phyloP scores from a whole-genome alignment of 805 yeast genomes.

The Pichia insulana region DNA sequence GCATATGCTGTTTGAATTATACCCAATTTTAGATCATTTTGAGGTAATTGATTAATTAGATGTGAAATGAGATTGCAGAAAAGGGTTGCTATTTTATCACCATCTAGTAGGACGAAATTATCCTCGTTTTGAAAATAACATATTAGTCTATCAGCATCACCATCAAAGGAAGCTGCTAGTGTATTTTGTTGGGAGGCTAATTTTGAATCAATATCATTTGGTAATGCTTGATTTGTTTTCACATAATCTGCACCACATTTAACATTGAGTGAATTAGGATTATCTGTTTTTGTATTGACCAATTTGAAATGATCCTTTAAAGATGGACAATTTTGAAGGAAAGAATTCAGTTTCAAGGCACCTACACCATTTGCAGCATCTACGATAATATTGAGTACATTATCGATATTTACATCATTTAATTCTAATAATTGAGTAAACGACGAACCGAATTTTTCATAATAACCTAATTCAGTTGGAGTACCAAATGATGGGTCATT shows the following conservation, averaged over 20 bases:
- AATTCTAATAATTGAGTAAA: constrained; percentile 36
- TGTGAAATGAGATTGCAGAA: constrained; percentile 57
- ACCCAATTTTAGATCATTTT: constrained; percentile 39
- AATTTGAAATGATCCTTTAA: constrained; percentile 28
- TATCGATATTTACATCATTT: constrained; percentile 14
- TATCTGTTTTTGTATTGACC: constrained; percentile 46
- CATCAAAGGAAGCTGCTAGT: constrained; percentile 82
- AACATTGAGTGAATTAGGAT: constrained; percentile 56
- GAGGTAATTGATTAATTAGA: constrained; percentile 35
- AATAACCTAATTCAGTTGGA: constrained; percentile 62
- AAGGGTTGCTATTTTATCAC: constrained; percentile 86
- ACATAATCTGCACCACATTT: constrained; percentile 95
- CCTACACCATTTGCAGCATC: constrained; percentile 99
- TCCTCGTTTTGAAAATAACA: constrained; percentile 49
- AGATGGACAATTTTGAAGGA: constrained; percentile 23
- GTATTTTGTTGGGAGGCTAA: constrained; percentile 25
- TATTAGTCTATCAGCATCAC: constrained; percentile 94
- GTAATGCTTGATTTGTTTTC: constrained; percentile 77
- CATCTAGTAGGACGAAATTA: constrained; percentile 63
- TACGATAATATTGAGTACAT: constrained; percentile 39
- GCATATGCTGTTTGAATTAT: constrained; percentile 98
- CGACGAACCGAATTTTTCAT: constrained; percentile 48
- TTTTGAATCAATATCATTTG: constrained; percentile 39
- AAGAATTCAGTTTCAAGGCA: constrained; percentile 51
- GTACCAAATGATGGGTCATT: constrained; percentile 61